These are phyloP conservation scores for Arxiozyma telluris DNA, from an alignment of 1,139 yeast genomes.

Conservation along the genomic window DNA sequence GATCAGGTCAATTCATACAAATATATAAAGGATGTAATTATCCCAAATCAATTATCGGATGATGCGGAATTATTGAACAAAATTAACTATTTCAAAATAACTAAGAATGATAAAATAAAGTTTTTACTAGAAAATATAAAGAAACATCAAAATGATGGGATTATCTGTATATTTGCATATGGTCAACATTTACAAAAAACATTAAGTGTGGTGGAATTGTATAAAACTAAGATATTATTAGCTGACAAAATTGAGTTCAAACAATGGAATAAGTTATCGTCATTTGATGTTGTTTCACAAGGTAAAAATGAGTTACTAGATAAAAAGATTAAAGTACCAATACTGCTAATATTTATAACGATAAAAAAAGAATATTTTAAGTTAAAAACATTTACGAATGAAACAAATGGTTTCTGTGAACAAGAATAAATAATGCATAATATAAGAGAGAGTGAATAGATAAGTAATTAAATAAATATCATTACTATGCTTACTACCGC, in stretches of 20 bases:
- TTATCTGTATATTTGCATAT: constrained; percentile 18
- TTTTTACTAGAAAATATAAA: constrained; percentile 10
- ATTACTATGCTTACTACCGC: neutral
- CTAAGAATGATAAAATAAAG: constrained; percentile 17
- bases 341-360: constrained; percentile 13
- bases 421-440: constrained; percentile 5
- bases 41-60: constrained; percentile 5
- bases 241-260: constrained; percentile 1
- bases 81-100: constrained; percentile 6
- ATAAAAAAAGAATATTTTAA: neutral
- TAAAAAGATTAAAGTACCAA: constrained; percentile 20
- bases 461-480: neutral
- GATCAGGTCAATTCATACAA: constrained; percentile 7
- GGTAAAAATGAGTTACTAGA: constrained; percentile 25
- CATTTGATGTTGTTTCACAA: constrained; percentile 15
- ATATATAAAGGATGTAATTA: constrained; percentile 8
- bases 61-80: neutral
- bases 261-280: constrained; percentile 22
- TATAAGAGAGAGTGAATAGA: neutral
- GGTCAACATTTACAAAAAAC: constrained; percentile 25
- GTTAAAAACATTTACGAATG: constrained; percentile 5
- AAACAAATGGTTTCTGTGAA: constrained; percentile 12
- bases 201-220: constrained; percentile 22
- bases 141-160: neutral
- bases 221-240: constrained; percentile 11